These are phyloP conservation scores for Combretum micranthum DNA, from an alignment of 345 rosid genomes.

Conservation along the genomic window DNA sequence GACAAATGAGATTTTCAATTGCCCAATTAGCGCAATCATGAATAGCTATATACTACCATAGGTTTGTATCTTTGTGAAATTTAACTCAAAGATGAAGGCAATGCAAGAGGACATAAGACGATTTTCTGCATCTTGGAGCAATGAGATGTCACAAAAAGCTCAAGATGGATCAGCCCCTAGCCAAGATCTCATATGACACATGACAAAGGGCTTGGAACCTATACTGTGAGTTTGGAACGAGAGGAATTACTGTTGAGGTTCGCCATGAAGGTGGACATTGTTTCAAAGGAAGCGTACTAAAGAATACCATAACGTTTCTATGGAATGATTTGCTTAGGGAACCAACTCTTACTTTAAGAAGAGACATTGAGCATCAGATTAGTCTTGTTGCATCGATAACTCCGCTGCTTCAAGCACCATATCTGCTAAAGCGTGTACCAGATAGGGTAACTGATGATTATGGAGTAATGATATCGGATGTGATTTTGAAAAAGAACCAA, in stretches of 20 bases:
- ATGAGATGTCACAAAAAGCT: slow-evolving; percentile 72
- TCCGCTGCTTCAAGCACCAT: slow-evolving; percentile 82
- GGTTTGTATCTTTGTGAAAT: slow-evolving; percentile 55
- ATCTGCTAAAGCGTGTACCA: slow-evolving; percentile 79
- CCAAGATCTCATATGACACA: slow-evolving; percentile 30
- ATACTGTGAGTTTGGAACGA: slow-evolving; percentile 77
- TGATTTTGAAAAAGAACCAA: slow-evolving; percentile 53
- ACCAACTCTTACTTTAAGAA: slow-evolving; percentile 46
- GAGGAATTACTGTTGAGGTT: slow-evolving; percentile 54
- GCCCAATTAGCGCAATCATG: not conserved
- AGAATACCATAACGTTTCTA: slow-evolving; percentile 28
- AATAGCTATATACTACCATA: slow-evolving; percentile 13
- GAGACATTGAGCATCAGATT: slow-evolving; percentile 33
- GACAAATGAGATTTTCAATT: not conserved
- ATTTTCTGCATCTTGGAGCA: slow-evolving; percentile 45
- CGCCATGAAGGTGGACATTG: slow-evolving; percentile 30
- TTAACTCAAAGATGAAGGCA: slow-evolving; percentile 28
- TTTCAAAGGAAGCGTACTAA: slow-evolving; percentile 34
- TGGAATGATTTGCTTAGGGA: slow-evolving; percentile 83
- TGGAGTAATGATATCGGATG: slow-evolving; percentile 89
- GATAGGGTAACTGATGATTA: slow-evolving; percentile 89
- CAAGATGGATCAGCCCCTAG: slow-evolving; percentile 38
- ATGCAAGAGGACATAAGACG: slow-evolving; percentile 18
- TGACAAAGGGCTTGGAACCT: slow-evolving; percentile 67
- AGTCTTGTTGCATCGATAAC: slow-evolving; percentile 60